Percentiles rank a stretch among this genome's conserved stretches.
phyloP scores from a whole-genome alignment of 441 rosid genomes.

The Melastoma candidum region DNA sequence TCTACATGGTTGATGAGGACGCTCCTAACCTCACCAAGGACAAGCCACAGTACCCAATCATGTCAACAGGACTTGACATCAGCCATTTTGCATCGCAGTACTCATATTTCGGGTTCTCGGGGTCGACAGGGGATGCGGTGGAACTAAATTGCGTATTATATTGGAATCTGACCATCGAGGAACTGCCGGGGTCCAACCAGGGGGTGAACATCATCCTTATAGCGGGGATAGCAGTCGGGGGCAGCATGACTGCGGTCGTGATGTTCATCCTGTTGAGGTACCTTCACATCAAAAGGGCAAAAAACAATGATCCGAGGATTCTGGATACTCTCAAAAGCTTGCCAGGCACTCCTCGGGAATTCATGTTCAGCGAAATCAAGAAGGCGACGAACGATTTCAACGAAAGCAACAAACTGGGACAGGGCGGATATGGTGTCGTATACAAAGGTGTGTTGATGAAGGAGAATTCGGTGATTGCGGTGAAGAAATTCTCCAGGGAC shows the following conservation, averaged over 20 bases:
- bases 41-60: conserved; percentile 9
- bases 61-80: conserved; percentile 27
- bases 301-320: conserved; percentile 24
- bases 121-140: conserved; percentile 37
- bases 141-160: conserved; percentile 37
- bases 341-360: conserved; percentile 42
- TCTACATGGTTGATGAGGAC: conserved; percentile 29
- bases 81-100: conserved; percentile 24
- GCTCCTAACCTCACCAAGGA: conserved; percentile 22
- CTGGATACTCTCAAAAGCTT: conserved; percentile 36
- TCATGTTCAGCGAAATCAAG: conserved; percentile 33
- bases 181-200: conserved; percentile 5
- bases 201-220: conserved; percentile 9
- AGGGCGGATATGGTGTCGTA: no score
- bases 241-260: conserved; percentile 7
- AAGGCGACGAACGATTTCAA: conserved; percentile 47
- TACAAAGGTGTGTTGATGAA: no score
- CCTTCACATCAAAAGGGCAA: conserved; percentile 15
- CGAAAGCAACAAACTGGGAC: conserved; percentile 14
- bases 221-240: conserved; percentile 19
- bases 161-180: conserved; percentile 42
- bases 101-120: conserved; percentile 48
- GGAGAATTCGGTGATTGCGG: no score
- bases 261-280: conserved; percentile 11
- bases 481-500: no score